These are phyloP conservation scores for Ascomycota sp. DNA, from an alignment of 2,329 filamentous ascomycete species.

Conservation along the genomic window DNA sequence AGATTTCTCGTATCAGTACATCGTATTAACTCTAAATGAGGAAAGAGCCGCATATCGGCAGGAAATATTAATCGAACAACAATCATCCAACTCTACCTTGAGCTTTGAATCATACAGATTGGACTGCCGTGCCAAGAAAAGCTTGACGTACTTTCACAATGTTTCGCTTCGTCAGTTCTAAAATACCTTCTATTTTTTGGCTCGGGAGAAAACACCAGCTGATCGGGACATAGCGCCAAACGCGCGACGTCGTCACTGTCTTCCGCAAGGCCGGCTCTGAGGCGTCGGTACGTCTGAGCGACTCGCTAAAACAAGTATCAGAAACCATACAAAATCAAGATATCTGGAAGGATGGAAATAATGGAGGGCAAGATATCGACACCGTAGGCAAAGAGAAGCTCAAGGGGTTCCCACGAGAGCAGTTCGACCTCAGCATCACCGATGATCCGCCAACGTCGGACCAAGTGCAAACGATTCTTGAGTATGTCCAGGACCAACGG, in stretches of 20 bases:
- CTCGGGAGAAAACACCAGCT: background rate
- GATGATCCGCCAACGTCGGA: conserved; percentile 62
- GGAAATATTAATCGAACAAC: no score
- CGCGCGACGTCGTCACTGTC: conserved; percentile 80
- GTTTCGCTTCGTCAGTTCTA: conserved; percentile 7
- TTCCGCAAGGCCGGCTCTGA: conserved; percentile 71
- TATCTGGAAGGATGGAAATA: no score
- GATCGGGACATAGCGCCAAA: conserved; percentile 39
- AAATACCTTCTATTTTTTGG: no score
- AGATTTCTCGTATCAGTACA: no score
- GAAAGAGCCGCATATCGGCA: no score
- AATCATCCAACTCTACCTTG: no score
- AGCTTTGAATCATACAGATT: no score
- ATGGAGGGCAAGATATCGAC: conserved; percentile 6
- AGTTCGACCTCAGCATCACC: conserved; percentile 76
- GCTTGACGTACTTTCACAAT: conserved; percentile 2
- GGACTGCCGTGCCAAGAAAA: no score
- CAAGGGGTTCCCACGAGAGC: conserved; percentile 24
- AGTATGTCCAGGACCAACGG: conserved; percentile 50
- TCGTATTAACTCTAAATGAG: no score
- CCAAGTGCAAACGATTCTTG: conserved; percentile 66
- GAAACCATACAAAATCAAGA: no score
- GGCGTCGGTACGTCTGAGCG: conserved; percentile 52
- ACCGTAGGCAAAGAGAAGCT: conserved; percentile 24
- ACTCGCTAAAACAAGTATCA: conserved; percentile 62